Conservation (phyloP, 2,329 filamentous ascomycete genomes). For the Stenocarpella maydis region DNA sequence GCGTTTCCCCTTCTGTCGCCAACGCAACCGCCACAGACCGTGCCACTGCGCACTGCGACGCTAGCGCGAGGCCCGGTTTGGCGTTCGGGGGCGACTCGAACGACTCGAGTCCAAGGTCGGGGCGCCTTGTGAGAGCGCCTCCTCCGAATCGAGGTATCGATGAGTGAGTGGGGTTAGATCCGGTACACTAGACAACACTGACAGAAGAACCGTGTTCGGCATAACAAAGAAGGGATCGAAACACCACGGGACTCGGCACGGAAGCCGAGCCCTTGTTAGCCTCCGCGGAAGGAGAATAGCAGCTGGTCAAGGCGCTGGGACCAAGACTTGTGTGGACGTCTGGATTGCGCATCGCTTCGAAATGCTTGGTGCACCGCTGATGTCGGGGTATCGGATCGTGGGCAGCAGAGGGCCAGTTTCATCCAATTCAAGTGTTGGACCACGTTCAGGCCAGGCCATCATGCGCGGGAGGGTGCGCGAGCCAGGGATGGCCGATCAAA, state of each 20-base stretch:
- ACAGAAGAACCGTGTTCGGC: conserved; percentile 17
- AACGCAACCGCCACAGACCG: conserved; percentile 17
- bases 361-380: conserved; percentile 10
- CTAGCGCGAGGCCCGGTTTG: conserved; percentile 18
- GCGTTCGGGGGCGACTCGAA: background rate
- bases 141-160: conserved; percentile 10
- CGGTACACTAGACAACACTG: too few relatives aligned
- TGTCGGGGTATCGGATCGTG: conserved; percentile 11
- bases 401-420: conserved; percentile 30
- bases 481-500: conserved; percentile 34
- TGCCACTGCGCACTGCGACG: conserved; percentile 9
- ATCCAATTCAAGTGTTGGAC: conserved; percentile 26
- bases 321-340: conserved; percentile 27
- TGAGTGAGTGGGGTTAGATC: background rate
- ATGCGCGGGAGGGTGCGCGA: conserved; percentile 15
- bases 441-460: conserved; percentile 24
- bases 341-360: conserved; percentile 19
- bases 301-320: conserved; percentile 27
- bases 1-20: conserved; percentile 6
- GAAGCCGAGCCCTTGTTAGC: conserved; percentile 20
- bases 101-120: conserved; percentile 4
- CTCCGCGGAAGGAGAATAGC: conserved; percentile 24
- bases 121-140: conserved; percentile 13
- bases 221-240: conserved; percentile 28
- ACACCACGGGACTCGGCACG: conserved; percentile 28